Evolutionary conservation across 2,329 filamentous ascomycete species (phyloP).

Genomic region (Aquanectria penicillioides): DNA sequence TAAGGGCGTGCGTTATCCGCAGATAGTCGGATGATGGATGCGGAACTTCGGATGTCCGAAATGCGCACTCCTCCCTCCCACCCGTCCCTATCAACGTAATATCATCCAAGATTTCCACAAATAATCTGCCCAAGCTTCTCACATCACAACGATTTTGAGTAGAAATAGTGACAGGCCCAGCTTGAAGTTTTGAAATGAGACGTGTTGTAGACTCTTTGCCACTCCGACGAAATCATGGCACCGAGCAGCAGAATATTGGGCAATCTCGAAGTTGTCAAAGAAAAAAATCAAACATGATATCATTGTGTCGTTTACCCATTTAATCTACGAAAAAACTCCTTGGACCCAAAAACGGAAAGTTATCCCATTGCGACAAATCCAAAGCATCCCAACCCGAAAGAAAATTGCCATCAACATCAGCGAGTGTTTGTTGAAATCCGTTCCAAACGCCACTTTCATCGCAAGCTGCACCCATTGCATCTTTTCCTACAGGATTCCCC

Average conservation of each 20-base stretch:
- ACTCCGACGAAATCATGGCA: too few relatives aligned
- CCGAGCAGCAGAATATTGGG: too few relatives aligned
- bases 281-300: too few relatives aligned
- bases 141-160: too few relatives aligned
- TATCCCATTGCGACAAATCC: slow-evolving; percentile 40
- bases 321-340: slow-evolving; percentile 19
- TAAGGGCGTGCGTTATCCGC: slow-evolving; percentile 21
- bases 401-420: slow-evolving; percentile 31
- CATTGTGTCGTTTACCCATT: background rate
- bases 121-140: too few relatives aligned
- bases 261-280: too few relatives aligned
- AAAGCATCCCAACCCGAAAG: slow-evolving; percentile 38
- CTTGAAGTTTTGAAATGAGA: too few relatives aligned
- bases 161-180: background rate
- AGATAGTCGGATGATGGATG: slow-evolving; percentile 17
- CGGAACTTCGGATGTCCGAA: slow-evolving; percentile 22
- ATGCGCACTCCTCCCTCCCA: too few relatives aligned
- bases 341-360: slow-evolving; percentile 31
- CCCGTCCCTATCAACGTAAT: background rate
- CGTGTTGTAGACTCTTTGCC: too few relatives aligned
- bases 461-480: background rate
- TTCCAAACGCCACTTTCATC: slow-evolving; percentile 7
- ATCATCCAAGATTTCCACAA: too few relatives aligned
- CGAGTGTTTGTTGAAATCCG: slow-evolving; percentile 9
- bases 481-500: background rate